Evolutionary conservation across 805 yeast species (phyloP), one percentile per base, ranked within the genome.

Genomic region (Zygoascus bituminiphila): DNA sequence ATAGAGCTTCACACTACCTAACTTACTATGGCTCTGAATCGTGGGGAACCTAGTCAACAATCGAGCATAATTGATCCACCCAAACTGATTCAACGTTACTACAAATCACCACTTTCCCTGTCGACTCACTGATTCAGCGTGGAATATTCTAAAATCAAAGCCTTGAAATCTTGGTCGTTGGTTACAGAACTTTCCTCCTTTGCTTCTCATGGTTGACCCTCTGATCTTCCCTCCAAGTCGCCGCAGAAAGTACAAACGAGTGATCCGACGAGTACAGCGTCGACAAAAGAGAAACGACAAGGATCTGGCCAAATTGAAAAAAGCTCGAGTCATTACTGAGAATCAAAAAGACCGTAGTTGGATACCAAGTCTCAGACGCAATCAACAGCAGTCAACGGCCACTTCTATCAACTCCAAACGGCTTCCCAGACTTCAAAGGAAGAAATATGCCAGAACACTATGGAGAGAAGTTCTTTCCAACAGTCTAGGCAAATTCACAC

Each of bases 201-300:
- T n/a, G n/a, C n/a, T n/a, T n/a, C n/a, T n/a, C n/a, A 24, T 19
- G 22, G 22, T 41, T 4, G 44, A 41, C 25, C 44, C 44, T 41
- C 26, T 41, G 33, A 41, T 41, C 4, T 41, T 41, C 21, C 44
- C 44, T 22, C 25, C 36, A 8, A 26, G 44, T 21, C 14, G 26
- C 8, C 33, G 44, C n/a, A 49, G 44, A 50, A 45, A 42, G 29
- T 37, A 43, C 38, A 23, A 43, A 51, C 47, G 50, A 48, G 51
- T 53, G 52, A 54, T 51, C 44, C 44, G 56, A 46, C 33, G 31
- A 39, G 29, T 19, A 6, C 24, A 17, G 39, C 40, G 26, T 42
- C 21, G 40, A 15, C 31, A 39, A n/a, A 6, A 29, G 19, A 15
- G 19, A 25, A 23, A 35, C 22, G 35, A 15, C 22, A 6, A 24